Evolutionary conservation across 176 grass and related monocot genomes (phyloP).

Genomic region (sorghum (Sorghum bicolor)): DNA sequence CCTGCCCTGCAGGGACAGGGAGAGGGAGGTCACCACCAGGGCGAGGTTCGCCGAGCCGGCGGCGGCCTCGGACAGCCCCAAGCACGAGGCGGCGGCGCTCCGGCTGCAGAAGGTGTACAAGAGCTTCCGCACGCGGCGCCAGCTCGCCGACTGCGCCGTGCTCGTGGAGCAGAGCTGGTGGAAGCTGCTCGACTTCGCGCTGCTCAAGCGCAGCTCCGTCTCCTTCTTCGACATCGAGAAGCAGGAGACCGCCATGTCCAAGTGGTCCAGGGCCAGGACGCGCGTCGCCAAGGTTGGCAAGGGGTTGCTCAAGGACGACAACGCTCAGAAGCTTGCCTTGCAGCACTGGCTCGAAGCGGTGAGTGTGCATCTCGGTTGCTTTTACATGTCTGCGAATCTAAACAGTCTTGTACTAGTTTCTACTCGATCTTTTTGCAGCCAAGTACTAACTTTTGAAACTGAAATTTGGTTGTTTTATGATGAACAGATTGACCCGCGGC

Average conservation of each 20-base stretch:
- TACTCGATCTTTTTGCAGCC: too few relatives aligned
- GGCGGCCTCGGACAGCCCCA: slow-evolving; percentile 37
- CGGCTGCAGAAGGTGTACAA: slow-evolving; percentile 93
- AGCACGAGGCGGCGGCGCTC: slow-evolving; percentile 71
- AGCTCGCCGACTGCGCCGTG: slow-evolving; percentile 87
- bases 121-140: slow-evolving; percentile 87
- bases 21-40: not conserved
- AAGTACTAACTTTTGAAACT: not conserved
- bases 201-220: slow-evolving; percentile 76
- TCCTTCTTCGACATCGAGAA: slow-evolving; percentile 86
- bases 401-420: too few relatives aligned
- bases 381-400: too few relatives aligned
- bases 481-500: slow-evolving; percentile 81
- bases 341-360: slow-evolving; percentile 94
- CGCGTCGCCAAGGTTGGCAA: slow-evolving; percentile 81
- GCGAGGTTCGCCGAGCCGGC: slow-evolving; percentile 34
- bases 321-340: slow-evolving; percentile 74
- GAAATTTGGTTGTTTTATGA: slow-evolving; percentile 25
- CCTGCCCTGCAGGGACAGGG: too few relatives aligned
- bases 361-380: not conserved
- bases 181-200: slow-evolving; percentile 68
- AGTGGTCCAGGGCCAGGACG: slow-evolving; percentile 72
- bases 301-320: slow-evolving; percentile 75
- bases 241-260: slow-evolving; percentile 68
- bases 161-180: slow-evolving; percentile 81